A percentile compares a stretch with the other conserved stretches of the same genome.
These are phyloP conservation scores for Dispira parvispora DNA, from an alignment of 192 early-diverging fungal genomes.

Conservation along the genomic window DNA sequence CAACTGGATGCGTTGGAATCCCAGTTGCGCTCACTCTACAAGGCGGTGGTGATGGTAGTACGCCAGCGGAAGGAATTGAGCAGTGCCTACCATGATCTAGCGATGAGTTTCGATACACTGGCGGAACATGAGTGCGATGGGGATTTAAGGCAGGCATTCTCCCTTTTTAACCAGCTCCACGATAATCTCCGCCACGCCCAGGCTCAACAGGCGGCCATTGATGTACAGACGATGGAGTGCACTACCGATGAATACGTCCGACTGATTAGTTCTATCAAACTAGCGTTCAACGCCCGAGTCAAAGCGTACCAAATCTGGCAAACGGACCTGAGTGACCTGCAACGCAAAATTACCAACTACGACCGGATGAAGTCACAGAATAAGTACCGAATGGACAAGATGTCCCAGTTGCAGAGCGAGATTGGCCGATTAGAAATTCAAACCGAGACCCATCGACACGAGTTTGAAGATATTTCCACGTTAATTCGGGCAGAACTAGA, in stretches of 20 bases:
- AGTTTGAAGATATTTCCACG: conserved; percentile 60
- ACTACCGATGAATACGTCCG: conserved; percentile 82
- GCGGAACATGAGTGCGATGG: conserved; percentile 52
- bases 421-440: conserved; percentile 25
- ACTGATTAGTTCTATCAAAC: conserved; percentile 66
- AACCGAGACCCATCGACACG: conserved; percentile 29
- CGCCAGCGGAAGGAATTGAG: conserved; percentile 57
- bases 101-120: conserved; percentile 56
- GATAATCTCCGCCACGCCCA: conserved; percentile 62
- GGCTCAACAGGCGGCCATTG: conserved; percentile 55
- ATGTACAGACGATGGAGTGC: conserved; percentile 54
- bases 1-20: conserved; percentile 62
- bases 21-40: conserved; percentile 57
- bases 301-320: conserved; percentile 54
- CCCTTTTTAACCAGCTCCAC: conserved; percentile 60
- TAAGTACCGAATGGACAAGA: conserved; percentile 16
- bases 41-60: conserved; percentile 60
- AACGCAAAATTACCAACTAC: conserved; percentile 43
- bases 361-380: conserved; percentile 39
- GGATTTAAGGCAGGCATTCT: conserved; percentile 45
- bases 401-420: conserved; percentile 24
- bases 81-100: conserved; percentile 55
- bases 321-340: conserved; percentile 43
- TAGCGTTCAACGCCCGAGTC: conserved; percentile 57
- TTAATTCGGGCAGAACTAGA: conserved; percentile 55